These are phyloP conservation scores for Apiospora pterosperma DNA, from an alignment of 2,329 filamentous ascomycete species.

Conservation along the genomic window DNA sequence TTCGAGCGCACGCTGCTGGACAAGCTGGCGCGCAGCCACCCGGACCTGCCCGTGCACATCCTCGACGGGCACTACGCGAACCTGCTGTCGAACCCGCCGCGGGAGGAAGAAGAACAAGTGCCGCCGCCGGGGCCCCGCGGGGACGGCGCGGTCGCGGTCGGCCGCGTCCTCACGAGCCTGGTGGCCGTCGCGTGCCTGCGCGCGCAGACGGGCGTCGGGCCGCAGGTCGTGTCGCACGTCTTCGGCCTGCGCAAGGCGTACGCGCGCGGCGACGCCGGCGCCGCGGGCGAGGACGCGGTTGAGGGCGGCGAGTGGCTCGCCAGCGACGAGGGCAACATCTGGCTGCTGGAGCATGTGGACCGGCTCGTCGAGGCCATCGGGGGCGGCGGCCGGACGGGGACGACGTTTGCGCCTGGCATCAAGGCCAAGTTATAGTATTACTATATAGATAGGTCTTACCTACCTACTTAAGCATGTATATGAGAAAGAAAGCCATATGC, in stretches of 20 bases:
- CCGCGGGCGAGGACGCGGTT: conserved; percentile 41
- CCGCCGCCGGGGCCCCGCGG: too few species aligned
- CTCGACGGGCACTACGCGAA: conserved; percentile 71
- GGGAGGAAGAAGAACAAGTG: conserved; percentile 21
- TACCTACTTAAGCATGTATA: too few species aligned
- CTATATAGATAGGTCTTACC: too few species aligned
- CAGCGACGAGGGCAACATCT: conserved; percentile 60
- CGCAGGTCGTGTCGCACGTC: conserved; percentile 77
- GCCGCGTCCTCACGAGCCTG: conserved; percentile 68
- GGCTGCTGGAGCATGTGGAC: conserved; percentile 62
- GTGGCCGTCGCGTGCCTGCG: conserved; percentile 72
- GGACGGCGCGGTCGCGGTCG: conserved; percentile 46
- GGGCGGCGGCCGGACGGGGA: conserved; percentile 36
- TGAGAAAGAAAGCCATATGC: too few species aligned
- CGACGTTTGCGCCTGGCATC: conserved; percentile 53
- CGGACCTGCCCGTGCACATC: conserved; percentile 79
- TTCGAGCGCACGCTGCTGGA: conserved; percentile 68
- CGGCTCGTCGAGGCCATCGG: conserved; percentile 47
- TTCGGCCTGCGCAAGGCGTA: conserved; percentile 77
- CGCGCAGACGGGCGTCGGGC: conserved; percentile 77
- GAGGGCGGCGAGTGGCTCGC: conserved; percentile 59
- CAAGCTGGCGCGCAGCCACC: conserved; percentile 72
- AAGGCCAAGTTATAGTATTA: conserved; percentile 38
- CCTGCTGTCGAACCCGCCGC: conserved; percentile 65
- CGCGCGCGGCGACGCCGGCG: conserved; percentile 57